Evolutionary conservation across 139 green algal genomes (phyloP).

Genomic region (Auxenochlorella protothecoides): DNA sequence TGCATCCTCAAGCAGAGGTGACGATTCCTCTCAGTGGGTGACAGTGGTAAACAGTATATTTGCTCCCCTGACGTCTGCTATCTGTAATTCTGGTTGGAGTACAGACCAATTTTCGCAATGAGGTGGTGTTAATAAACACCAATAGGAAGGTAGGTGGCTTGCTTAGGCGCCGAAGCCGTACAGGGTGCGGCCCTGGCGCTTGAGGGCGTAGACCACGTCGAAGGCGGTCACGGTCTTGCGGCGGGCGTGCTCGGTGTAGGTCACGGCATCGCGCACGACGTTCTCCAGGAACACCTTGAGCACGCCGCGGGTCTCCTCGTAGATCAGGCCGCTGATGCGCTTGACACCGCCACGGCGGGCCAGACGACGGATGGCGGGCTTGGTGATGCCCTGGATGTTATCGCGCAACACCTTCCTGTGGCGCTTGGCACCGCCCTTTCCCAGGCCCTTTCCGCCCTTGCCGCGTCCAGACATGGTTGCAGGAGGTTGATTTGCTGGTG

Average conservation of each 20-base stretch:
- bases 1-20: too few species aligned
- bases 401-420: slow-evolving; percentile 75
- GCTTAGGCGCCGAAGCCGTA: slow-evolving; percentile 91
- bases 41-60: too few species aligned
- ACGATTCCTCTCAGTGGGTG: too few species aligned
- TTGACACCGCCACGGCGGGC: slow-evolving; percentile 73
- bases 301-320: slow-evolving; percentile 77
- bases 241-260: slow-evolving; percentile 94
- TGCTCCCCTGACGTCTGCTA: too few species aligned
- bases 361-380: slow-evolving; percentile 68
- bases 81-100: too few species aligned
- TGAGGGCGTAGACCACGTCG: slow-evolving; percentile 91
- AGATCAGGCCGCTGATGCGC: slow-evolving; percentile 79
- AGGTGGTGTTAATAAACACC: too few species aligned
- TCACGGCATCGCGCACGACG: slow-evolving; percentile 89
- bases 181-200: slow-evolving; percentile 86
- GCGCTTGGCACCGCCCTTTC: slow-evolving; percentile 80
- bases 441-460: slow-evolving; percentile 90
- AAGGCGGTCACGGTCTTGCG: slow-evolving; percentile 90
- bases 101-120: too few species aligned
- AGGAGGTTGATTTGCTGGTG: too few species aligned
- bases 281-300: slow-evolving; percentile 89
- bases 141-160: too few species aligned
- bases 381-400: slow-evolving; percentile 38
- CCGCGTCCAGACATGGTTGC: slow-evolving; percentile 79